Conservation (phyloP, 1,284 basidiomycete species). For the Garcileccinum viscosum region DNA sequence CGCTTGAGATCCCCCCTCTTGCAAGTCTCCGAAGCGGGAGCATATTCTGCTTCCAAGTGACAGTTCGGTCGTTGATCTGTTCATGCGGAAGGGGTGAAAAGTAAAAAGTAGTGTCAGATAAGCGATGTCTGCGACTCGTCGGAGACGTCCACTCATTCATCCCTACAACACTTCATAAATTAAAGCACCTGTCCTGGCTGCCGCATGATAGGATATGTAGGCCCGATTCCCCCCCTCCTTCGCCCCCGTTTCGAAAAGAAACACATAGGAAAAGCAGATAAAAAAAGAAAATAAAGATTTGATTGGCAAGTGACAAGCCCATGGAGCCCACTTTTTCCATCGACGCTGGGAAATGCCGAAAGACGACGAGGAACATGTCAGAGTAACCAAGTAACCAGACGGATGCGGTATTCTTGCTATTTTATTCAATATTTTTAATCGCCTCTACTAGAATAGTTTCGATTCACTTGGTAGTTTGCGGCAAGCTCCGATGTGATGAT, state of each 20-base stretch:
- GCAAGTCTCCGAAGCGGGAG: background rate
- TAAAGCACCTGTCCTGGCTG: background rate
- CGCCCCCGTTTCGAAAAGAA: background rate
- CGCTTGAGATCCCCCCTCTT: background rate
- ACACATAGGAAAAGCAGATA: background rate
- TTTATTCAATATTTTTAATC: background rate
- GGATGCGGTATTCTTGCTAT: background rate
- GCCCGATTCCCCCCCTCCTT: background rate
- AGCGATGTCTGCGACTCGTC: background rate
- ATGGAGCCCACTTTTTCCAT: background rate
- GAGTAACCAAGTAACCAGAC: background rate
- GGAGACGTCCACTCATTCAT: background rate
- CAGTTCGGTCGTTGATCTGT: background rate
- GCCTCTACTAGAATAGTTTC: background rate
- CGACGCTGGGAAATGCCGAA: background rate
- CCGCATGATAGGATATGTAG: background rate
- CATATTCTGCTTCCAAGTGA: background rate
- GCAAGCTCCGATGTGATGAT: background rate
- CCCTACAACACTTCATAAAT: background rate
- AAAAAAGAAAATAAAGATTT: background rate
- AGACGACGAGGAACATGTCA: background rate
- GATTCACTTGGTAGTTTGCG: background rate
- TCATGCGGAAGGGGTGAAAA: background rate
- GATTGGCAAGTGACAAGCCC: background rate
- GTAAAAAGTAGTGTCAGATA: constrained; percentile 1